phyloP scores from a whole-genome alignment of 2,329 filamentous ascomycete species.

The Scopulariopsis brevicaulis region DNA sequence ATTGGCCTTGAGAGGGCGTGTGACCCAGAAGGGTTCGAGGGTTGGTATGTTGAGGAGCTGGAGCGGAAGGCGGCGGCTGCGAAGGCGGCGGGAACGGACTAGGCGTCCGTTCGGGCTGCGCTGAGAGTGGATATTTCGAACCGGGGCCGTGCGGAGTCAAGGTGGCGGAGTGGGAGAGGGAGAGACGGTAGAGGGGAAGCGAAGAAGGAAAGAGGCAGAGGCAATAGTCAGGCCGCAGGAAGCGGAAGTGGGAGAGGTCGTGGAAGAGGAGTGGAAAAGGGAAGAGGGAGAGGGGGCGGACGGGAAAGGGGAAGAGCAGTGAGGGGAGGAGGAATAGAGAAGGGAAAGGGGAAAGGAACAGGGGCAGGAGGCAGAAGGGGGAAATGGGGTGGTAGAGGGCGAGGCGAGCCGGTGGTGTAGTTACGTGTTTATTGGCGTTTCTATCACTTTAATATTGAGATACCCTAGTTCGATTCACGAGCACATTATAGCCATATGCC shows the following conservation, averaged over 20 bases:
- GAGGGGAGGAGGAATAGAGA: background rate
- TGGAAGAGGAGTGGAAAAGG: background rate
- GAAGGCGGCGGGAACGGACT: background rate
- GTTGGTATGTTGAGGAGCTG: conserved; percentile 46
- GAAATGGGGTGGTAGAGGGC: background rate
- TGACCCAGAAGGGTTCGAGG: conserved; percentile 63
- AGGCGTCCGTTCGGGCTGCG: background rate
- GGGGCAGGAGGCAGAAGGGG: background rate
- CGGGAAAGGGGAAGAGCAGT: background rate
- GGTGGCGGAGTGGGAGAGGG: background rate
- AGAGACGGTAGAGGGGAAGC: no score
- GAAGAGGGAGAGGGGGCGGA: background rate
- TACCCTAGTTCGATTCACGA: background rate
- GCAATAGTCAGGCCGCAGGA: background rate
- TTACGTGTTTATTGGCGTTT: background rate
- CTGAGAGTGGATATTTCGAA: background rate
- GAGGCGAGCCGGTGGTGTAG: background rate
- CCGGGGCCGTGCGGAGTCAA: background rate
- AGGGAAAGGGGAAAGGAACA: background rate
- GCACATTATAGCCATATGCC: background rate
- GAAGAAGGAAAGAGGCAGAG: background rate
- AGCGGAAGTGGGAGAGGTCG: background rate
- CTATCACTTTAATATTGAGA: background rate
- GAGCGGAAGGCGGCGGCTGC: conserved; percentile 12
- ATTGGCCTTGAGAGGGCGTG: conserved; percentile 57